Conservation (phyloP, 441 rosid species). For the Pelargonium australe region DNA sequence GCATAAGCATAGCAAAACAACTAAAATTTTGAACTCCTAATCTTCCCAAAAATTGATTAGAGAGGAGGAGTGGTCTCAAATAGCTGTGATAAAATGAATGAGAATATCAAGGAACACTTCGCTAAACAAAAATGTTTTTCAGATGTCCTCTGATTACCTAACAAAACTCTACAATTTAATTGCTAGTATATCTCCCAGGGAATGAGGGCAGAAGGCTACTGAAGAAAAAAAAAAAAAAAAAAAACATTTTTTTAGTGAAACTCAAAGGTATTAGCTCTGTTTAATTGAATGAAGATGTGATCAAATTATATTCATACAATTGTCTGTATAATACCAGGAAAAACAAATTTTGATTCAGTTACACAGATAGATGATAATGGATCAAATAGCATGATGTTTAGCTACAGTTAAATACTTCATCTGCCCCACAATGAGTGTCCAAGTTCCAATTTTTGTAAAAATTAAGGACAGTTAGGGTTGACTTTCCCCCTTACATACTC, state of each 20-base stretch:
- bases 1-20: constrained; percentile 6
- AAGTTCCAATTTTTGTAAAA: no score
- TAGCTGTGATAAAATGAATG: not conserved
- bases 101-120: not conserved
- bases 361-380: not conserved
- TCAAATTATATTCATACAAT: no score
- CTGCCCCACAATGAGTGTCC: no score
- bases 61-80: no score
- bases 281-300: not conserved
- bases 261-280: not conserved
- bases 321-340: not conserved
- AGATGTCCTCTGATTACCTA: not conserved
- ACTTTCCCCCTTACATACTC: no score
- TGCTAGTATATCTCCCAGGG: not conserved
- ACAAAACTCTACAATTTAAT: not conserved
- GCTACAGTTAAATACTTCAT: no score
- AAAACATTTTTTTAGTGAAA: not conserved
- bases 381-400: not conserved
- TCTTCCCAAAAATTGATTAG: not conserved
- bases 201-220: not conserved
- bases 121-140: not conserved
- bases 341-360: not conserved
- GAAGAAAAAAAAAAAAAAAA: no score
- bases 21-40: not conserved
- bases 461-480: no score